Evolutionary conservation across 2,329 filamentous ascomycete genomes (phyloP), one percentile per base, ranked within the genome.

Genomic region (Aureobasidium sp.): DNA sequence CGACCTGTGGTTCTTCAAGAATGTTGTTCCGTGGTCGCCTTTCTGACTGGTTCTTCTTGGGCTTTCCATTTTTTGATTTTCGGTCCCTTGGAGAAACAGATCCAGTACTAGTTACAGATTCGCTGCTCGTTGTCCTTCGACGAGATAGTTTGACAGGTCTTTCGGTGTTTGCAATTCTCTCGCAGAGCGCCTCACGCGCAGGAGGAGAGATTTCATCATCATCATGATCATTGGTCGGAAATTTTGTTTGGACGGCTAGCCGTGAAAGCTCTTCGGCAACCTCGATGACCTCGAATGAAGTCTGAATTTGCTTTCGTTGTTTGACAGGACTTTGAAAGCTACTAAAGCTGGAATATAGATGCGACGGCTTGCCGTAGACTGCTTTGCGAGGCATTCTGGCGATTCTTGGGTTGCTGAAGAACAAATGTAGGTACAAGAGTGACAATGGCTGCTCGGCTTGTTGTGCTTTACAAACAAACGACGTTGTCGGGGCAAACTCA

Each of bases 321-420:
- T 60, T 63, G n/a, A 68, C 64, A 10, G 69, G 69, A 60, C 69
- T 71, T 37, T 65, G 67, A 44, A 69, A 67, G 37, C 64, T 63
- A 12, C 63, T 66, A 37, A 66, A 62, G 32, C 68, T 59, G 48
- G 67, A 68, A 64, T 68, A 69, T 12, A 67, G 67, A 64, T 67
- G 66, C 27, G 71, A 67, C n/a, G 72, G 71, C 66, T 75, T 76
- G 29, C 75, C 75, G 63, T 77, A 77, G 5, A 74, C 72, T 61
- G 73, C 67, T 60, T 71, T 72, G 3, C 69, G 69, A 55, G 71
- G 72, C 71, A 74, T 74, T 41, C 27, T 53, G 44, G 29, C 20
- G 26, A 26, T n/a, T 53, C 46, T 29, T 41, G 52, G 15, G 43
- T n/a, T 39, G 27, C 24, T 60, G 24, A n/a, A 46, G 44, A 37